Conservation (phyloP, 2,329 filamentous ascomycete genomes). For the Cladosporium sphaerospermum region DNA sequence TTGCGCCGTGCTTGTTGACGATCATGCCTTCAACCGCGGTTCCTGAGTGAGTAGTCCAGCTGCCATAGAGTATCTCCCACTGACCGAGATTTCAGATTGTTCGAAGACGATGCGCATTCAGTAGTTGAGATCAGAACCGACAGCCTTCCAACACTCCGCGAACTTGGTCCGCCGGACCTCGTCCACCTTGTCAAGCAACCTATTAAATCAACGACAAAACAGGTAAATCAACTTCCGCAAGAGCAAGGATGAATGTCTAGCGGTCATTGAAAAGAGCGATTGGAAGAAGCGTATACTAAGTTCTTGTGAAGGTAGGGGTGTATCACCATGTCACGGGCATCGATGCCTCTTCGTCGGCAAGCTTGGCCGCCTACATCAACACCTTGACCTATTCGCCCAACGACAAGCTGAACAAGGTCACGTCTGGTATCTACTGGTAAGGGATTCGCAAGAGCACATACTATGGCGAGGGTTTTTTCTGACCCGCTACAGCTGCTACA, state of each 20-base stretch:
- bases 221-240: slow-evolving; percentile 37
- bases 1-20: neutral
- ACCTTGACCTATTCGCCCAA: slow-evolving; percentile 86
- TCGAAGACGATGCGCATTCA: slow-evolving; percentile 86
- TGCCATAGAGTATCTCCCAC: too few species aligned
- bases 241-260: neutral
- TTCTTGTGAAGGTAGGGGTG: slow-evolving; percentile 62
- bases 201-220: slow-evolving; percentile 51
- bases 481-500: slow-evolving; percentile 67
- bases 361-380: slow-evolving; percentile 95
- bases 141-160: slow-evolving; percentile 73
- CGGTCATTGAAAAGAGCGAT: neutral
- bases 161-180: slow-evolving; percentile 91
- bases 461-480: slow-evolving; percentile 13
- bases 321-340: slow-evolving; percentile 98
- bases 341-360: slow-evolving; percentile 95
- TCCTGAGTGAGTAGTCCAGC: slow-evolving; percentile 25
- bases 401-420: slow-evolving; percentile 80
- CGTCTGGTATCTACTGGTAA: slow-evolving; percentile 90
- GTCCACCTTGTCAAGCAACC: slow-evolving; percentile 85
- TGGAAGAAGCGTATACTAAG: slow-evolving; percentile 11
- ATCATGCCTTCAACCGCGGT: slow-evolving; percentile 18
- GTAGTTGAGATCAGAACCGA: slow-evolving; percentile 91
- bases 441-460: slow-evolving; percentile 18
- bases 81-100: slow-evolving; percentile 56